Evolutionary conservation across 768 basidiomycete genomes (phyloP).

Genomic region (Sutorius australiensis): DNA sequence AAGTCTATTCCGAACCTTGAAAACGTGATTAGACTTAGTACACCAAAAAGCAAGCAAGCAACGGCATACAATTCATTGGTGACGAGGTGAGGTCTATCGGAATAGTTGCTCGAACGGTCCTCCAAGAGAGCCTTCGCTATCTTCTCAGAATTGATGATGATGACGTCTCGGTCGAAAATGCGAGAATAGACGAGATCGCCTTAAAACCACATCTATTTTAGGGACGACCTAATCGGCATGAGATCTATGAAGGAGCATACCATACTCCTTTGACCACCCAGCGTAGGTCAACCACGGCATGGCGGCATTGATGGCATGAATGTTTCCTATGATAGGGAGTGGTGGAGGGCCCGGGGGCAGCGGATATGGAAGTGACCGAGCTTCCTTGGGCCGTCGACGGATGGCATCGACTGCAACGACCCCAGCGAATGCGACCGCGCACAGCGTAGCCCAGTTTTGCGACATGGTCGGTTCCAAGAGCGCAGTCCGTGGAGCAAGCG

Average conservation of each 20-base stretch:
- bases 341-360: slow-evolving; percentile 13
- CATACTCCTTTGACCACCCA: slow-evolving; percentile 10
- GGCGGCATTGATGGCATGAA: slow-evolving; percentile 2
- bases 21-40: not conserved
- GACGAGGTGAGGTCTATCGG: slow-evolving; percentile 14
- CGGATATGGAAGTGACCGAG: not conserved
- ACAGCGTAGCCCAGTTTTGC: not conserved
- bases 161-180: slow-evolving; percentile 9
- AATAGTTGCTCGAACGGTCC: slow-evolving; percentile 18
- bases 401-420: not conserved
- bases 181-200: slow-evolving; percentile 14
- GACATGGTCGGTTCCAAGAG: not conserved
- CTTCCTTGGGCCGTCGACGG: not conserved
- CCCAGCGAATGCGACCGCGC: not conserved
- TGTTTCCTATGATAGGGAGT: slow-evolving; percentile 16
- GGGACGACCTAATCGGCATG: not conserved
- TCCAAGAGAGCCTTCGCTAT: slow-evolving; percentile 14
- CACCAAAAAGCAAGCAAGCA: not conserved
- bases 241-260: not conserved
- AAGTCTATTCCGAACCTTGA: slow-evolving; percentile 17
- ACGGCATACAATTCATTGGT: slow-evolving; percentile 11
- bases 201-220: not conserved
- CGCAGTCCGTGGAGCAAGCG: not conserved
- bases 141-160: slow-evolving; percentile 15
- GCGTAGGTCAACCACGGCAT: slow-evolving; percentile 15